Evolutionary conservation across 1,284 basidiomycete species (phyloP).

Genomic region (Psilocybe mexicana): DNA sequence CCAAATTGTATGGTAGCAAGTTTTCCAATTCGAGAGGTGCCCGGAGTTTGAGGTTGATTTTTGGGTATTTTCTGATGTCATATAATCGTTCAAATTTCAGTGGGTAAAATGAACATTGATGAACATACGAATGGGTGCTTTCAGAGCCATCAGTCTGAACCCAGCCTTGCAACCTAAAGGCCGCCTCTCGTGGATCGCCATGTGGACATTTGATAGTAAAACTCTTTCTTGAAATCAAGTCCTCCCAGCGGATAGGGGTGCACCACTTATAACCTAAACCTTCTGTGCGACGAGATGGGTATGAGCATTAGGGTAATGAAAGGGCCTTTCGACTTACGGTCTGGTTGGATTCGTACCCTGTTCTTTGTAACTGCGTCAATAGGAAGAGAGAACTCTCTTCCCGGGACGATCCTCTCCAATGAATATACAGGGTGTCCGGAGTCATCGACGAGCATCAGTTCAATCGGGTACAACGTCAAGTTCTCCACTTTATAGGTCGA

Average conservation of each 20-base stretch:
- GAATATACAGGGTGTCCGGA: slow-evolving; percentile 81
- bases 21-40: slow-evolving; percentile 98
- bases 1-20: slow-evolving; percentile 91
- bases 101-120: slow-evolving; percentile 1
- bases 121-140: slow-evolving; percentile 52
- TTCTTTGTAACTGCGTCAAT: slow-evolving; percentile 89
- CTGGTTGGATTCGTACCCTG: slow-evolving; percentile 87
- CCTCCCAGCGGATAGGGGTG: slow-evolving; percentile 88
- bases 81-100: not conserved
- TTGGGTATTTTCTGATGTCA: slow-evolving; percentile 74
- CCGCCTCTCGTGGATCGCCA: slow-evolving; percentile 78
- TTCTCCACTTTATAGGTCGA: slow-evolving; percentile 96
- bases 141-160: slow-evolving; percentile 81
- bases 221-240: slow-evolving; percentile 77
- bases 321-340: slow-evolving; percentile 60
- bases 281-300: slow-evolving; percentile 47
- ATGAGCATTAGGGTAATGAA: not conserved
- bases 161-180: slow-evolving; percentile 96
- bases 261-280: slow-evolving; percentile 97
- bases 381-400: slow-evolving; percentile 88
- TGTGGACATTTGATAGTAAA: slow-evolving; percentile 89
- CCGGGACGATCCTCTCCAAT: slow-evolving; percentile 84
- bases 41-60: slow-evolving; percentile 84
- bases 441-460: slow-evolving; percentile 89
- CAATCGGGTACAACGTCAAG: slow-evolving; percentile 89